Evolutionary conservation across 1,284 basidiomycete species (phyloP).

Genomic region (Tetrapyrgos nigripes): DNA sequence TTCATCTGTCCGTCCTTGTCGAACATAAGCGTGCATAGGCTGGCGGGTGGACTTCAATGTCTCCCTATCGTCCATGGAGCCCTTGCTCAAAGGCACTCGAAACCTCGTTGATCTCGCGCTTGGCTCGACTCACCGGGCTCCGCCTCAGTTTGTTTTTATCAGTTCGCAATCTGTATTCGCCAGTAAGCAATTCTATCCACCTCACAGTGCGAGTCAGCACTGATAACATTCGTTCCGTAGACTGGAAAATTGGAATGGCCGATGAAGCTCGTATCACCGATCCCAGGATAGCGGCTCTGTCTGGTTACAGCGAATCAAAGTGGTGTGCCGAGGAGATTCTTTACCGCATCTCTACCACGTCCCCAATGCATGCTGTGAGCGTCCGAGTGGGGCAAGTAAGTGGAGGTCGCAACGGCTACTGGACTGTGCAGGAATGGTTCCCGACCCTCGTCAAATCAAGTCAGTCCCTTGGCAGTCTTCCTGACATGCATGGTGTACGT

Average conservation of each 20-base stretch:
- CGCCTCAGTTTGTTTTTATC: conserved; percentile 33
- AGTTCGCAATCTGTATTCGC: too few relatives aligned
- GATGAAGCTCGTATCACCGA: too few relatives aligned
- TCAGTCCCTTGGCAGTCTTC: conserved; percentile 2
- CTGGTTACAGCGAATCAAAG: background rate
- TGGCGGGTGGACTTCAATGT: background rate
- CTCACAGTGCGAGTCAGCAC: too few relatives aligned
- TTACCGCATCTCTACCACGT: background rate
- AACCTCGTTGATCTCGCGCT: conserved; percentile 43
- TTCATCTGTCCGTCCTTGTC: too few relatives aligned
- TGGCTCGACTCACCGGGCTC: conserved; percentile 10
- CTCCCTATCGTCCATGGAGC: background rate
- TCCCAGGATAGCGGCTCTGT: background rate
- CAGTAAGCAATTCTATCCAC: too few relatives aligned
- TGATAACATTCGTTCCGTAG: too few relatives aligned
- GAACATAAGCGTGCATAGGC: too few relatives aligned
- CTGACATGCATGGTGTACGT: background rate
- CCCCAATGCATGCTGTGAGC: background rate
- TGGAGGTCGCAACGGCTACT: conserved; percentile 5
- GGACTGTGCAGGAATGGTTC: background rate
- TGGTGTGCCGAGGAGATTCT: background rate
- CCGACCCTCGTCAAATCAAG: conserved; percentile 1
- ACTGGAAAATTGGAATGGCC: too few relatives aligned
- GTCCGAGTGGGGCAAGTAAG: background rate
- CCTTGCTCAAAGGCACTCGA: conserved; percentile 36